phyloP scores from a whole-genome alignment of 2,329 filamentous ascomycete genomes.

The Aureobasidium sp. region DNA sequence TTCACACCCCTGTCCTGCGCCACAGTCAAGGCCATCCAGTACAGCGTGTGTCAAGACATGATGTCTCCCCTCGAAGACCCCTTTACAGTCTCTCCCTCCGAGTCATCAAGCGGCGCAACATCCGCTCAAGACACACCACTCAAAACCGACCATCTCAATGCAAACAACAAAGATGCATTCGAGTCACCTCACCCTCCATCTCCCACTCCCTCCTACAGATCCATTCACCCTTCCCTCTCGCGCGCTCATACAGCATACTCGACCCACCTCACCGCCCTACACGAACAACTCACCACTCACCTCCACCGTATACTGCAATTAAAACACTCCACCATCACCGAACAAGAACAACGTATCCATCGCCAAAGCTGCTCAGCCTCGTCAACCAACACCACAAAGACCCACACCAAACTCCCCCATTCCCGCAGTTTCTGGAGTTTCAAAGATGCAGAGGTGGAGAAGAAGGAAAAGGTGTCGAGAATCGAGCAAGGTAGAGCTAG shows the following conservation, averaged over 20 bases:
- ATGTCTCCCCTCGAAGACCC: not conserved
- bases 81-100: not conserved
- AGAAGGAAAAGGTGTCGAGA: conserved; percentile 23
- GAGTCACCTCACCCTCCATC: not conserved
- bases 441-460: conserved; percentile 19
- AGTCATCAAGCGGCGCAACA: not conserved
- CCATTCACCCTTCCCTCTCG: conserved; percentile 14
- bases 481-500: conserved; percentile 25
- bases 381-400: not conserved
- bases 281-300: conserved; percentile 30
- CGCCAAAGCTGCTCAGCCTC: not conserved
- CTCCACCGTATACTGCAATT: conserved; percentile 27
- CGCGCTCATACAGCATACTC: not conserved
- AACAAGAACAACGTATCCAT: conserved; percentile 17
- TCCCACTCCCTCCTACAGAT: not conserved
- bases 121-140: not conserved
- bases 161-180: not conserved
- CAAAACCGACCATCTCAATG: not conserved
- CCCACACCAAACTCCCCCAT: conserved; percentile 4
- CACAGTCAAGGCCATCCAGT: not conserved
- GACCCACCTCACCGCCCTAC: conserved; percentile 23
- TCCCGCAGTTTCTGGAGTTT: conserved; percentile 21
- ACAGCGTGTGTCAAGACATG: conserved; percentile 2
- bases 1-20: conserved; percentile 3
- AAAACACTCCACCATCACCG: conserved; percentile 17